Conservation (phyloP, 768 basidiomycete genomes). For the Boletales sp. region DNA sequence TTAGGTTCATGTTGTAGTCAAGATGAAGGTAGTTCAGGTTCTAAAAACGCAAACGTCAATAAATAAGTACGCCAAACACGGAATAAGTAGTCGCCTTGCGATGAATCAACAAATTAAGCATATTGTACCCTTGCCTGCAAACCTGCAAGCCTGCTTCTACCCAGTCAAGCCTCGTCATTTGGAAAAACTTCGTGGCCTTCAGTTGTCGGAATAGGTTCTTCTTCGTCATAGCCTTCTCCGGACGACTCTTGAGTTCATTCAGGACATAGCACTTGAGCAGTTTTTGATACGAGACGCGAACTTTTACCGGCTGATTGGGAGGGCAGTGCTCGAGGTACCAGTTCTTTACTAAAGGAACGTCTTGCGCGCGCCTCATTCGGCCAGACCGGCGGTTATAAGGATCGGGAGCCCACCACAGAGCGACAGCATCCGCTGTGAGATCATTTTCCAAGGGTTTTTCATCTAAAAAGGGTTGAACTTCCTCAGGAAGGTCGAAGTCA, state of each 20-base stretch:
- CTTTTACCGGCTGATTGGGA: constrained; percentile 93
- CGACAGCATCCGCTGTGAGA: constrained; percentile 93
- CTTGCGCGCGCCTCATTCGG: constrained; percentile 90
- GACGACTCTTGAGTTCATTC: constrained; percentile 85
- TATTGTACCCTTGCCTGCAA: constrained; percentile 98
- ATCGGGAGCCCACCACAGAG: constrained; percentile 97
- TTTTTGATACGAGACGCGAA: constrained; percentile 99
- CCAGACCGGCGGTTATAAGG: constrained; percentile 93
- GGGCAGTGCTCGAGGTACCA: constrained; percentile 99
- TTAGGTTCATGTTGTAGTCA: constrained; percentile 98
- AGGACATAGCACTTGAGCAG: constrained; percentile 92
- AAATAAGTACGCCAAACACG: neutral
- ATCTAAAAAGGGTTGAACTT: constrained; percentile 75
- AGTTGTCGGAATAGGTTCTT: constrained; percentile 94
- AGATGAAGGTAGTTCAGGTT: constrained; percentile 92
- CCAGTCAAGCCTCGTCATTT: constrained; percentile 97
- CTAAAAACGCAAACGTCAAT: constrained; percentile 33
- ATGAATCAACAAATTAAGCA: constrained; percentile 97
- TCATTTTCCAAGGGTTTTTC: constrained; percentile 82
- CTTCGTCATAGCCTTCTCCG: constrained; percentile 97
- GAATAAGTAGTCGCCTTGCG: constrained; percentile 64
- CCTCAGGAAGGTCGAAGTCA: constrained; percentile 81
- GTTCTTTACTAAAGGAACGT: constrained; percentile 93
- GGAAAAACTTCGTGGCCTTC: constrained; percentile 99
- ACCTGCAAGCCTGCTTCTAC: constrained; percentile 98